Conservation (phyloP, 495 filamentous ascomycete species). For the Poronia punctata region DNA sequence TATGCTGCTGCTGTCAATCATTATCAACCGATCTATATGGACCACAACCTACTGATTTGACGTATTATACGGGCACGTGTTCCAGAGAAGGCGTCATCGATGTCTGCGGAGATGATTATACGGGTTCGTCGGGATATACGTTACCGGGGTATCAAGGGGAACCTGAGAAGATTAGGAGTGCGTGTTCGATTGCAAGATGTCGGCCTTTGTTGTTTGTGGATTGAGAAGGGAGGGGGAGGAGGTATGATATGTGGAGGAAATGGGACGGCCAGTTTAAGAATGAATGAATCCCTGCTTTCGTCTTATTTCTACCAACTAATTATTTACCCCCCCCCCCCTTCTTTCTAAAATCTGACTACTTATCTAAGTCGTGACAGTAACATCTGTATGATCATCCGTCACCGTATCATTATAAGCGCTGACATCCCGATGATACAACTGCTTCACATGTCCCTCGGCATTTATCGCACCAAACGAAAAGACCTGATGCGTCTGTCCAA, state of each 20-base stretch:
- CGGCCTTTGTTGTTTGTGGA: too few species aligned
- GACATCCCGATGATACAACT: conserved; percentile 30
- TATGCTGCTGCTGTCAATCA: too few species aligned
- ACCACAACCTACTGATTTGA: too few species aligned
- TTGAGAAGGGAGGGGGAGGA: too few species aligned
- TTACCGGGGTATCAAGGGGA: conserved; percentile 1
- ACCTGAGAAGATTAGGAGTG: conserved; percentile 7
- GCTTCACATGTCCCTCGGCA: conserved; percentile 8
- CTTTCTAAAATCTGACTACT: not conserved
- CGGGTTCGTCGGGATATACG: conserved; percentile 1
- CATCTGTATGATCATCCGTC: conserved; percentile 10
- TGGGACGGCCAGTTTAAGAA: too few species aligned
- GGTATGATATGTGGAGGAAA: too few species aligned
- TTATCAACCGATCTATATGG: too few species aligned
- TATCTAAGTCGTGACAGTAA: not conserved
- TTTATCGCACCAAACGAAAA: conserved; percentile 41
- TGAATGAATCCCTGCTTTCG: too few species aligned
- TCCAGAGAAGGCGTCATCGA: conserved; percentile 5
- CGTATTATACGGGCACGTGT: conserved; percentile 2
- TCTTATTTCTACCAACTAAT: not conserved
- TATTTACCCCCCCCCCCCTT: not conserved
- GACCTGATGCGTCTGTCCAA: conserved; percentile 48
- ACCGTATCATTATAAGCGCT: conserved; percentile 22
- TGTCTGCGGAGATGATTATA: conserved; percentile 4
- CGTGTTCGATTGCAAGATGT: too few species aligned